Conservation (phyloP, 179 eudicot genomes). For the Spergularia azorica region DNA sequence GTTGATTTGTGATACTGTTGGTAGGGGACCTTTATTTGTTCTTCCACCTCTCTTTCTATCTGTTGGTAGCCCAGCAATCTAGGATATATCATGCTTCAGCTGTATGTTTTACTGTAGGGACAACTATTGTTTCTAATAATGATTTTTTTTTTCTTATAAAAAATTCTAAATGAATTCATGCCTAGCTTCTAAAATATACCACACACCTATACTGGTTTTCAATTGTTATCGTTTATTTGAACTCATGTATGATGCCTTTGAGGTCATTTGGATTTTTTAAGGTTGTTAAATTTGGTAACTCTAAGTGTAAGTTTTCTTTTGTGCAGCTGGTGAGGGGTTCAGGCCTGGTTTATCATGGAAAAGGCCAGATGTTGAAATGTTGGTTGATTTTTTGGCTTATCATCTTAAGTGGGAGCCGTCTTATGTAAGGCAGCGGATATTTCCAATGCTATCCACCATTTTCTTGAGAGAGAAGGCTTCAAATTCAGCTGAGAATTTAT, state of each 20-base stretch:
- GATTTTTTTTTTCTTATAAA: no score
- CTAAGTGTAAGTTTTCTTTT: constrained; percentile 8
- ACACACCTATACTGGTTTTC: no score
- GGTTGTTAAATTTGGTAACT: constrained; percentile 4
- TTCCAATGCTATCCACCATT: constrained; percentile 84
- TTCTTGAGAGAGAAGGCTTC: constrained; percentile 70
- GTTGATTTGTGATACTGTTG: constrained; percentile 6
- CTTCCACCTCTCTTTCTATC: not conserved
- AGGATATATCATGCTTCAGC: not conserved
- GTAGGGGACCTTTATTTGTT: not conserved
- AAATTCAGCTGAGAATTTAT: constrained; percentile 40
- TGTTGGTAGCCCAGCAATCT: not conserved
- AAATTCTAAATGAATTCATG: no score
- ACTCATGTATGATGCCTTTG: not conserved
- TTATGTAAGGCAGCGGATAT: constrained; percentile 64
- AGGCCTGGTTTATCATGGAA: constrained; percentile 55
- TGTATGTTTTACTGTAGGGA: not conserved
- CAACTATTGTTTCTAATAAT: no score
- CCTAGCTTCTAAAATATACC: no score
- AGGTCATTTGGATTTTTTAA: constrained; percentile 6
- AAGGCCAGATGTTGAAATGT: constrained; percentile 64
- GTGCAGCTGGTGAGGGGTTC: constrained; percentile 46
- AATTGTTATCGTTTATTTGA: not conserved
- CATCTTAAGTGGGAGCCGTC: constrained; percentile 85
- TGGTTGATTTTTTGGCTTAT: constrained; percentile 65